Base-by-base conservation (phyloP, 805 yeast genomes). In the Naumovozyma baii region DNA sequence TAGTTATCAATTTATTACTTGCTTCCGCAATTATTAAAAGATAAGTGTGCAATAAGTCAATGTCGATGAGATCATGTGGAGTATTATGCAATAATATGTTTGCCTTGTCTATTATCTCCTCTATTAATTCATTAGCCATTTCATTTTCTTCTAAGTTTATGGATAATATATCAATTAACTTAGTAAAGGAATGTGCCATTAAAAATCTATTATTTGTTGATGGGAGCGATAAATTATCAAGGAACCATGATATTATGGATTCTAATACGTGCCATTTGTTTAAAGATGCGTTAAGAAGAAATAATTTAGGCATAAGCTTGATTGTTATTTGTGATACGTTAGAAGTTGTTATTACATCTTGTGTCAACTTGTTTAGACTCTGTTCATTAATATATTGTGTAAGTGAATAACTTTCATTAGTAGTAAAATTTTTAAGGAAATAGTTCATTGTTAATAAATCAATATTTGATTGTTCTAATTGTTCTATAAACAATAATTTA, bases 131-230 rank as follows among this genome's bases (percentile, higher is more conserved):
- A 4, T 17, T 15, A 0, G 56, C 44, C 12, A 52, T 41, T 1
- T 54, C 50, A 2, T 43, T 17, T 8, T 51, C 45, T 8, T 50
- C 59, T 15, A 51, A 58, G 0, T 45, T 39, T 22, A 10, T 7
- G 1, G 64, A 59, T 3, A 65, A 47, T 4, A 49, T 43, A 13
- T 38, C 29, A 0, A 56, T 38, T 9, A 84, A 52, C 34, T 74
- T 66, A 4, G 82, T 73, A 19, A 82, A 56, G 18, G 79, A 76
- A 53, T 80, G 82, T 1, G 95, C 83, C 26, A 80, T 63, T 1
- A 76, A 64, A 45, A 78, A 79, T 39, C 96, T 62, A 2, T 80
- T 70, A 2, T 64, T 61, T 0, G 83, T 74, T 39, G 75, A 83
- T 28, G 57, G 61, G 34, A 69, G 60, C n/a, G 64, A 63, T 40